Evolutionary conservation across 495 filamentous ascomycete genomes (phyloP), one percentile per base, ranked within the genome.

Genomic region (Neurospora terricola): DNA sequence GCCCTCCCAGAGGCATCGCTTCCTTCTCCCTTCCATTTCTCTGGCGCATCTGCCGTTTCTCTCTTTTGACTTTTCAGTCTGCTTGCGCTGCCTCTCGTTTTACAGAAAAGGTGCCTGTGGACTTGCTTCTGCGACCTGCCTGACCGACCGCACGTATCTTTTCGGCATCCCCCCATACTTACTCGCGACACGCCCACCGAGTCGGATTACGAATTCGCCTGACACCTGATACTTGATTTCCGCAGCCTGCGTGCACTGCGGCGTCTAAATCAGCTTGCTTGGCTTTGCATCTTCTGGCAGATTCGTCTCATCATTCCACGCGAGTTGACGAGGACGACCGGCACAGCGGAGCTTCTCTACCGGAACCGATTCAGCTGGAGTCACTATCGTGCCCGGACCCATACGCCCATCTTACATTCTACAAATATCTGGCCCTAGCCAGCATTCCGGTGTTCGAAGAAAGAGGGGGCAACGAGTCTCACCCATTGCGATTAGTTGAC

Each of bases 1-100:
- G 11, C 23, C 12, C 12, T 62, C 23, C 23, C 12, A 21, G 18
- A 45, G 8, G n/a, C 42, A 34, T 66, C 14, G 30, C 30, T 66
- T 66, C 23, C 54, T 72, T 45, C 34, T 72, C 43, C 43, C 40
- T 73, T 72, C 34, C 38, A 69, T 45, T 23, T 59, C 23, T 27
- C 73, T 69, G 75, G 72, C 71, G 54, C 75, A 34, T 72, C 69
- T 69, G 38, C 71, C 73, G 71, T 69, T 70, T 73, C 71, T 70
- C 66, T 71, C 71, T 38, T 72, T 74, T 73, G 69, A 62, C 54
- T 34, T 38, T 39, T 37, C 70, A 18, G 43, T 59, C 70, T 72
- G 43, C 38, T 72, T 37, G 42, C 43, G 27, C 43, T 59, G 70
- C 70, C 70, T 72, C 70, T 72, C 70, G 70, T 72, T 72, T 72